These are phyloP conservation scores for Cyclocybe aegerita DNA, from an alignment of 768 basidiomycete species.

Conservation along the genomic window DNA sequence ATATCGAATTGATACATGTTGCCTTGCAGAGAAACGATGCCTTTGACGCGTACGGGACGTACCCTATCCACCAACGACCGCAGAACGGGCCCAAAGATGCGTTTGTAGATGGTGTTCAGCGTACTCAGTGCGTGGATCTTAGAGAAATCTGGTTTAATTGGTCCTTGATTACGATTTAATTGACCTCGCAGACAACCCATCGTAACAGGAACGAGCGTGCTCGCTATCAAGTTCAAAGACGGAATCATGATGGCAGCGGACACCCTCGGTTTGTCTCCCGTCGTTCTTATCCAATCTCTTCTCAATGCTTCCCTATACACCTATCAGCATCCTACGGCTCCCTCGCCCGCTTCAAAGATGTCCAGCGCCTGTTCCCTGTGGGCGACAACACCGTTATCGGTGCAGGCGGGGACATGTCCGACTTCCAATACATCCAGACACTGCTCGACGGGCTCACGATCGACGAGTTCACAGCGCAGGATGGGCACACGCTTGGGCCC, in stretches of 20 bases:
- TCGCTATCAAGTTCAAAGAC: constrained; percentile 93
- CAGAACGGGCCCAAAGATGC: constrained; percentile 48
- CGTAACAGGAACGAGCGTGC: constrained; percentile 95
- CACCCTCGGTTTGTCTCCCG: constrained; percentile 72
- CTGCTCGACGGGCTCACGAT: constrained; percentile 75
- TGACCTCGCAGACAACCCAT: constrained; percentile 71
- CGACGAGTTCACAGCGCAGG: constrained; percentile 78
- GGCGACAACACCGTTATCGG: constrained; percentile 86
- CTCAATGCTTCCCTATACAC: not conserved
- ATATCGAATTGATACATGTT: not conserved
- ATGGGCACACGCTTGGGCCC: constrained; percentile 83
- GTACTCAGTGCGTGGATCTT: constrained; percentile 63
- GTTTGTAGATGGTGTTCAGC: constrained; percentile 69
- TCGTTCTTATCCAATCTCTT: not conserved
- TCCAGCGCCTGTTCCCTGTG: constrained; percentile 84
- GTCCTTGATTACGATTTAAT: not conserved
- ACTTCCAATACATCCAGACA: constrained; percentile 91
- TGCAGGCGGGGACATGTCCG: constrained; percentile 95
- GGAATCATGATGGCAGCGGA: constrained; percentile 99
- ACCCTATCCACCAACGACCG: constrained; percentile 67
- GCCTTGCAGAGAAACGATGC: constrained; percentile 64
- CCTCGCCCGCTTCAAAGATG: constrained; percentile 93
- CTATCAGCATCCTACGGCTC: constrained; percentile 92
- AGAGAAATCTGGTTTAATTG: not conserved
- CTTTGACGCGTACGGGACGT: constrained; percentile 74